Base-by-base conservation (phyloP, 202 grass and related monocot species). In the Carex sylvatica region DNA sequence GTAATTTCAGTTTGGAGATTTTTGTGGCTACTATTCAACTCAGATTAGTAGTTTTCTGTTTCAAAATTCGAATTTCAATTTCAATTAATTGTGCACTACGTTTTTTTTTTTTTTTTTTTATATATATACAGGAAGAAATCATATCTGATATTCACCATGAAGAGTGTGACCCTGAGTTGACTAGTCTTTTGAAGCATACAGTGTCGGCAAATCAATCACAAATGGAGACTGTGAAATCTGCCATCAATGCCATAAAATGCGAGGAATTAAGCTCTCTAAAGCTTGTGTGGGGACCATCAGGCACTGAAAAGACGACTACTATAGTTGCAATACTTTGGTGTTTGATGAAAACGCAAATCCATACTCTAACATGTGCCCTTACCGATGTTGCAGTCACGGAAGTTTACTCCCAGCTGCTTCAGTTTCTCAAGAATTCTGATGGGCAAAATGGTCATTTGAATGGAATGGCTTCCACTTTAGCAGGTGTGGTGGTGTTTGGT, bases 261-360 rank as follows among this genome's bases (percentile, higher is more conserved):
- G 6, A 59, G 5, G n/a, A n/a, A n/a, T 82, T 8, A 26, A 86
- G 87, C 75, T 78, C 79, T 36, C 68, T 88, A 1, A 89, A 93
- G 84, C 93, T 97, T 86, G 86, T 97, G 80, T 91, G 93, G 89
- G 93, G 93, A 0, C 93, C 93, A 58, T 91, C 91, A 60, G 91
- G 93, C 80, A 93, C 91, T 52, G 89, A 91, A 33, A 93, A 97
- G 73, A 97, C 94, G 30, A 97, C 87, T 68, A 91, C 86, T 0
- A 70, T 89, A 38, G 81, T 85, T 58, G 40, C 89, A 42, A 35
- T 97, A 22, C 58, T 97, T 26, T 97, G 85, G 83, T 68, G 26
- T 77, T 73, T 97, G 81, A 66, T 78, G 12, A 36, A 64, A 51
- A 12, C 89, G 85, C 89, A 93, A 82, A 85, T 85, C 86, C 75